Base-by-base conservation (phyloP, 352 stramenopile species). In the Globisporangium solare region DNA sequence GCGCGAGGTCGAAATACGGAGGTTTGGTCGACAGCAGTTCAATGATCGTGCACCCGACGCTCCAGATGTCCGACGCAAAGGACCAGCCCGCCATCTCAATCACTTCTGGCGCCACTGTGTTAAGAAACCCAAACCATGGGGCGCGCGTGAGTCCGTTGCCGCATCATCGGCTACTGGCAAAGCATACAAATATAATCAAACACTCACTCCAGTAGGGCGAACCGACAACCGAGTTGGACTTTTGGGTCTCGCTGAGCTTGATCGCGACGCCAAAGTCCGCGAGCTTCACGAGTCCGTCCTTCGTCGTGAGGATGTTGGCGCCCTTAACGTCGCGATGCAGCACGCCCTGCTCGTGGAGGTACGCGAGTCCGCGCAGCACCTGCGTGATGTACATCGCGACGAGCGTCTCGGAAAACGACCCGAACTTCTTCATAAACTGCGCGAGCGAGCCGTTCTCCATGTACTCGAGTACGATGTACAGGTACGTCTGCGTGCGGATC, bases 61-160 rank as follows among this genome's bases (percentile, higher is more conserved):
- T 93, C 94, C 94, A 98, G 46, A 98, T 97, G 68, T 98, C 94
- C 18, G 92, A 97, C 13, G 89, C 85, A 22, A 94, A 90, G 0
- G 91, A 97, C 61, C 86, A 89, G 8, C 88, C 88, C 17, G 86
- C 79, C 90, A 98, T 98, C 60, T 98, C 89, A 53, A 98, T 98
- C 40, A 98, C 92, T 68, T 98, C 94, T 0, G 94, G 94, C 6
- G 94, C 94, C 92, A 98, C 85, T 94, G 47, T 94, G 47, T 35
- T 63, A 56, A 21, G 6, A n/a, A 48, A n/a, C n/a, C n/a, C n/a
- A 20, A 32, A 60, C 4, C 18, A 50, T 24, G 32, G n/a, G 35
- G 35, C 13, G 52, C 22, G 63, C 8, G 41, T 31, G 35, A 37
- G 22, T 45, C 3, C n/a, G 49, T 21, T 13, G 17, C 6, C 27